phyloP scores from a whole-genome alignment of 2,329 filamentous ascomycete species.

The Sarocladiaceae sp. region DNA sequence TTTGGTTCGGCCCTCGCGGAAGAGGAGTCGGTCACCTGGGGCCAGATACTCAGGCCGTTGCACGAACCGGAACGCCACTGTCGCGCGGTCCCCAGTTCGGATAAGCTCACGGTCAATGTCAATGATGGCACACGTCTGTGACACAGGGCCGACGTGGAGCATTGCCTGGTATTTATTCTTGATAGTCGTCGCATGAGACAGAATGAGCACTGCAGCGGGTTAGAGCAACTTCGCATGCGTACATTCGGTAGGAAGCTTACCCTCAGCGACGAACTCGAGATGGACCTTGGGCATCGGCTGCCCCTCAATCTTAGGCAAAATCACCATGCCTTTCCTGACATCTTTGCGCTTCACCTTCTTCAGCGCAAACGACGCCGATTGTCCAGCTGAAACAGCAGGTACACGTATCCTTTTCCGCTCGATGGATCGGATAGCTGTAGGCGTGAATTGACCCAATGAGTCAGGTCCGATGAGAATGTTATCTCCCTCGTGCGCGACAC shows the following conservation, averaged over 20 bases:
- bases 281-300: constrained; percentile 64
- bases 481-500: constrained; percentile 86
- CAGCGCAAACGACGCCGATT: constrained; percentile 86
- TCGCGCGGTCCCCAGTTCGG: constrained; percentile 86
- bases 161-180: constrained; percentile 96
- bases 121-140: constrained; percentile 94
- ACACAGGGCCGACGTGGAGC: constrained; percentile 91
- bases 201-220: constrained; percentile 65
- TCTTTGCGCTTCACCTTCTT: constrained; percentile 85
- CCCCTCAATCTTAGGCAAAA: constrained; percentile 75
- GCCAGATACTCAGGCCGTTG: constrained; percentile 89
- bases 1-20: constrained; percentile 92
- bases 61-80: constrained; percentile 90
- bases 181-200: constrained; percentile 95
- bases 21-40: constrained; percentile 82
- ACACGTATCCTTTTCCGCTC: constrained; percentile 90
- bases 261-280: constrained; percentile 72
- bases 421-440: constrained; percentile 83
- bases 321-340: constrained; percentile 96
- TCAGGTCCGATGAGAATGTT: constrained; percentile 84
- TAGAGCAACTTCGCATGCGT: background rate
- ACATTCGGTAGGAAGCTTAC: constrained; percentile 30
- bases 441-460: constrained; percentile 79
- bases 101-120: constrained; percentile 96
- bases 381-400: constrained; percentile 80